Conservation (phyloP, 2,329 filamentous ascomycete genomes). For the Fusarium sororula region DNA sequence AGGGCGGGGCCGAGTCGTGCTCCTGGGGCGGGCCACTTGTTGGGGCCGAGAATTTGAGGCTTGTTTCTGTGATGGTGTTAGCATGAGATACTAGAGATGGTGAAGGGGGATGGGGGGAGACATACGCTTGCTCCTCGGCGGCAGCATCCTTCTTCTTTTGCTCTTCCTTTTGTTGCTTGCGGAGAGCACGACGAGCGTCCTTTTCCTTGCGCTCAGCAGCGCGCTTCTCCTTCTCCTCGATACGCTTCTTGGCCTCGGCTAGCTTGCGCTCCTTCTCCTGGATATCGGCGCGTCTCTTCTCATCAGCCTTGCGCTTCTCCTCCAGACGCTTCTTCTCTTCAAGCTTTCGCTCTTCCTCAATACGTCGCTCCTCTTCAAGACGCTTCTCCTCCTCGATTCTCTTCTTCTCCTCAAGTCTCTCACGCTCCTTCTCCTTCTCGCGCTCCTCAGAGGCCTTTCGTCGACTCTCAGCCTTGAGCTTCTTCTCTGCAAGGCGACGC, state of each 20-base stretch:
- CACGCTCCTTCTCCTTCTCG: constrained; percentile 1
- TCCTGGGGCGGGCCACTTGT: constrained; percentile 14
- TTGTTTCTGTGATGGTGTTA: constrained; percentile 5
- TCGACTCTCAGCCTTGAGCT: constrained; percentile 2
- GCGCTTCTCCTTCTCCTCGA: constrained; percentile 16
- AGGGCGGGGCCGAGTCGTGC: constrained; percentile 11
- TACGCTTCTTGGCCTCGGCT: constrained; percentile 3
- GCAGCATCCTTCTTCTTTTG: constrained; percentile 12
- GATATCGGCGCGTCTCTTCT: background rate
- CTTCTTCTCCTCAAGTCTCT: constrained; percentile 11
- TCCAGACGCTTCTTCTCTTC: constrained; percentile 12
- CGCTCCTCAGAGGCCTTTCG: constrained; percentile 8
- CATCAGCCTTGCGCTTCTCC: constrained; percentile 7
- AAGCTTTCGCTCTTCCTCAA: constrained; percentile 14
- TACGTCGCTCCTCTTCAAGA: background rate
- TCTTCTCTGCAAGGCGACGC: constrained; percentile 7
- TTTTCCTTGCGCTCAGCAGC: constrained; percentile 20
- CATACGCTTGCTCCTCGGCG: constrained; percentile 12
- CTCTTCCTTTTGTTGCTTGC: constrained; percentile 18
- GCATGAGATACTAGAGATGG: background rate
- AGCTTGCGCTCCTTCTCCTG: constrained; percentile 11
- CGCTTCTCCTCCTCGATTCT: constrained; percentile 9
- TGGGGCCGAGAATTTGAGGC: constrained; percentile 10
- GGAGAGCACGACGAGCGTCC: constrained; percentile 12
- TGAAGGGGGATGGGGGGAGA: too few species aligned